Evolutionary conservation across 75 land plant species (phyloP), one percentile per base, ranked within the genome.

Genomic region (Pinus tabuliformis): DNA sequence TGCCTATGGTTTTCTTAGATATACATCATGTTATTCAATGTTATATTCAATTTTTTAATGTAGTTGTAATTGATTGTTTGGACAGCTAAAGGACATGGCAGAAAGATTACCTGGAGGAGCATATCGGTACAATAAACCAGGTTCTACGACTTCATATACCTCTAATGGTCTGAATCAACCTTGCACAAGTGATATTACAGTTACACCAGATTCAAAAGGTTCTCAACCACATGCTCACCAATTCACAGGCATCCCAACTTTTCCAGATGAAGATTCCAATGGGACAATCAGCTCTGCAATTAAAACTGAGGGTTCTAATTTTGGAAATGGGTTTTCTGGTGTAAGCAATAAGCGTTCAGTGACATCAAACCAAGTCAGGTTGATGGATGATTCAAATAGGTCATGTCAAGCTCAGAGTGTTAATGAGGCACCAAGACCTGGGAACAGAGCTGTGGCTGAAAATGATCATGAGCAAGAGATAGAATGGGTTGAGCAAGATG

Each of bases 401-500:
- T 26, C 39, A 15, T 82, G 62, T 36, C 54, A 75, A 42, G 83
- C 70, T 52, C 81, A 74, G 39, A 70, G 62, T 16, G 58, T 71
- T 12, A 88, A 89, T 57, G 75, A 83, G 60, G 68, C 74, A 56
- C 56, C 72, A 1, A 88, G 79, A 74, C 81, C 83, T 82, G 89
- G 86, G 58, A 83, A 71, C 63, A 86, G 78, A 73, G 52, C 80
- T 14, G 4, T 57, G 22, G 77, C 82, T n/a, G 91, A 91, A 65
- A 60, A 79, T 68, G 92, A 90, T 30, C 49, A 89, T 26, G 85
- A 81, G 64, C 80, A 86, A 64, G 97, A 93, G 37, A 59, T 74
- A 63, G 99, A 97, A 77, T 95, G 98, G 99, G 98, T 97, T 56
- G 98, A 97, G 82, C 99, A 97, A 85, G 95, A 97, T 81, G 97